Evolutionary conservation across 768 basidiomycete species (phyloP).

Genomic region (Panus rudis): DNA sequence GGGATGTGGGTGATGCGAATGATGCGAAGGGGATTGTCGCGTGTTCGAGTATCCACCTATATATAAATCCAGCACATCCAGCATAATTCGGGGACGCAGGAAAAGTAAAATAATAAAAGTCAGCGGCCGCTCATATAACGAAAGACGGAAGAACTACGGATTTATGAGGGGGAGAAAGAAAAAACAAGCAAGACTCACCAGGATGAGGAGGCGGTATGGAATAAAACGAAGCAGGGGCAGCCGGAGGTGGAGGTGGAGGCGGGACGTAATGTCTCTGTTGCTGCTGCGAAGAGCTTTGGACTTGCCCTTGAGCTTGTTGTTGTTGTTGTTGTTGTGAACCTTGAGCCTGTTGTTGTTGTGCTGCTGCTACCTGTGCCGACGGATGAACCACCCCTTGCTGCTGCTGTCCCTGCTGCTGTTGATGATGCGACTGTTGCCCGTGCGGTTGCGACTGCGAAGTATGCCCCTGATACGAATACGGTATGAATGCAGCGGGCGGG

Average conservation of each 20-base stretch:
- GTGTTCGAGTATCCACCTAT: too few relatives aligned
- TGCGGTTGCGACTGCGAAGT: slow-evolving; percentile 20
- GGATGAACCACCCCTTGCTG: too few relatives aligned
- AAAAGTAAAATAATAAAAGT: too few relatives aligned
- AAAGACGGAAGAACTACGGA: too few relatives aligned
- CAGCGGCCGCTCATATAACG: too few relatives aligned
- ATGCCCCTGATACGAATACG: slow-evolving; percentile 37
- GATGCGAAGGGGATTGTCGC: slow-evolving; percentile 10
- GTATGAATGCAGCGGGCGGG: slow-evolving; percentile 49
- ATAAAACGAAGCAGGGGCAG: slow-evolving; percentile 11
- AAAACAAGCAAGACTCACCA: too few relatives aligned
- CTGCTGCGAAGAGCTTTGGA: not conserved
- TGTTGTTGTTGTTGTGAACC: not conserved
- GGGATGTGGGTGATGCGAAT: slow-evolving; percentile 7
- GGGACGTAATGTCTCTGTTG: slow-evolving; percentile 8
- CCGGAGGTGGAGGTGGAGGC: slow-evolving; percentile 2
- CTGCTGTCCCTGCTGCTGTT: not conserved
- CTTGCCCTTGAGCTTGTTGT: too few relatives aligned
- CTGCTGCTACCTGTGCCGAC: too few relatives aligned
- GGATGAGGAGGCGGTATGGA: slow-evolving; percentile 15
- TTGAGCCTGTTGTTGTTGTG: not conserved
- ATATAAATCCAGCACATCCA: too few relatives aligned
- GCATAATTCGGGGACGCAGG: too few relatives aligned
- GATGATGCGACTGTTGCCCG: slow-evolving; percentile 2
- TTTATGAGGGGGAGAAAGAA: too few relatives aligned